Evolutionary conservation across 2,329 filamentous ascomycete genomes (phyloP).

Genomic region (Fusarium nelsonii): DNA sequence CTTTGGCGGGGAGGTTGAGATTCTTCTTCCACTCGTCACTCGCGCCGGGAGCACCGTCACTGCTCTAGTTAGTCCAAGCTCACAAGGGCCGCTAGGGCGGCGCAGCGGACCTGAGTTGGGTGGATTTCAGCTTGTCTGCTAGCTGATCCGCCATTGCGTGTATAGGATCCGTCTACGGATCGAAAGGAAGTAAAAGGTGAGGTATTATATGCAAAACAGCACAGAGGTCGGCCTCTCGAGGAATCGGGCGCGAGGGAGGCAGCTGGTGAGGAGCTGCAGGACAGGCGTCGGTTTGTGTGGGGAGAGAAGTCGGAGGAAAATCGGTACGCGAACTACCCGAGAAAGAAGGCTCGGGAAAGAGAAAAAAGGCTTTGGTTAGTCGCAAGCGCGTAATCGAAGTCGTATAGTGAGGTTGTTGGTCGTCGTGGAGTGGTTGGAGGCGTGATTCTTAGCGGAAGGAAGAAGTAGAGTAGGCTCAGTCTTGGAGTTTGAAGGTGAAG

Average conservation of each 20-base stretch:
- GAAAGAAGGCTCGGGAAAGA: constrained; percentile 30
- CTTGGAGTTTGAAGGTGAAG: constrained; percentile 46
- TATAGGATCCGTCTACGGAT: constrained; percentile 48
- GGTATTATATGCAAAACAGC: constrained; percentile 44
- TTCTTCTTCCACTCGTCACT: constrained; percentile 79
- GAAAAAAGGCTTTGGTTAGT: constrained; percentile 24
- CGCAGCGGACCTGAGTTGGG: constrained; percentile 57
- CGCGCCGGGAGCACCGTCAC: constrained; percentile 61
- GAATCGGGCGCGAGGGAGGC: constrained; percentile 22
- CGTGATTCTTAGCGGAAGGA: constrained; percentile 40
- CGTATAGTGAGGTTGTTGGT: constrained; percentile 32
- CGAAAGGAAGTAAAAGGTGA: constrained; percentile 36
- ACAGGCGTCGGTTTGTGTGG: constrained; percentile 28
- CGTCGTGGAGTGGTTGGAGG: constrained; percentile 29
- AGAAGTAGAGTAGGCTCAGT: constrained; percentile 47
- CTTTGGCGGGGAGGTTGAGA: constrained; percentile 78
- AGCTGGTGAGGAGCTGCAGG: constrained; percentile 43
- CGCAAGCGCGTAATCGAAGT: constrained; percentile 35
- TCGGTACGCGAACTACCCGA: constrained; percentile 39
- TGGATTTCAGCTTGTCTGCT: constrained; percentile 59
- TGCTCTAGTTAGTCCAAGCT: constrained; percentile 56
- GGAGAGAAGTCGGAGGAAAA: constrained; percentile 29
- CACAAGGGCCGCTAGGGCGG: constrained; percentile 39
- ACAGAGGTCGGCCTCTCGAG: constrained; percentile 36
- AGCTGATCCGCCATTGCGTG: constrained; percentile 60